Base-by-base conservation (phyloP, 306 rosid species). In the Cicer pinnatifidum region DNA sequence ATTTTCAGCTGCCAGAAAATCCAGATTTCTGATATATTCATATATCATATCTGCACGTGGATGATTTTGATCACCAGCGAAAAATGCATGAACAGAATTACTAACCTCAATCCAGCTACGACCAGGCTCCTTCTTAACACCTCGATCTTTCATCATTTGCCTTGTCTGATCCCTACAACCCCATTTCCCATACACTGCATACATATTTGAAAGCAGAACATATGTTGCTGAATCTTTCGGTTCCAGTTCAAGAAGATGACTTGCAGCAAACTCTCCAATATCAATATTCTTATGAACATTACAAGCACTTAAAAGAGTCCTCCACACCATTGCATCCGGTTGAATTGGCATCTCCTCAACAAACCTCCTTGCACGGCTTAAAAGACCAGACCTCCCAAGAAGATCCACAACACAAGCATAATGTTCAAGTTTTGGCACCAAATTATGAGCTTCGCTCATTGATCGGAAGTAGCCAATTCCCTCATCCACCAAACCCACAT, bases 161-260 rank as follows among this genome's bases (percentile, higher is more conserved):
- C 98, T 86, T 40, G 95, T 74, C 60, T 77, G 85, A 82, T 92
- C 97, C 90, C 95, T 84, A 60, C 75, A 78, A 72, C 70, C 84
- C 96, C 98, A 92, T 71, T 88, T 84, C 60, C 92, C 87, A 43
- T 88, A 71, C 81, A 88, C 86, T 11, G 98, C 98, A 75, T 90
- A 92, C 86, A 90, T 82, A 76, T 92, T 92, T 57, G 98, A 90
- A 64, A 90, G 73, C 41, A 92, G 87, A 75, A 90, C 97, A 43
- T 90, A 90, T 33, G 98, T 89, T 52, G 98, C 98, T 33, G 97
- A 90, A 75, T 92, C 98, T 65, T 85, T 86, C 33, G 97, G 93
- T 81, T 89, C 97, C 80, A 90, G 71, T 79, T 88, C 87, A 46
- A 93, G 77, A 75, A 90, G 98, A 88, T 87, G 86, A 10, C 72